Evolutionary conservation across 305 asterid genomes (phyloP).

Genomic region (Fraxinus sp.): DNA sequence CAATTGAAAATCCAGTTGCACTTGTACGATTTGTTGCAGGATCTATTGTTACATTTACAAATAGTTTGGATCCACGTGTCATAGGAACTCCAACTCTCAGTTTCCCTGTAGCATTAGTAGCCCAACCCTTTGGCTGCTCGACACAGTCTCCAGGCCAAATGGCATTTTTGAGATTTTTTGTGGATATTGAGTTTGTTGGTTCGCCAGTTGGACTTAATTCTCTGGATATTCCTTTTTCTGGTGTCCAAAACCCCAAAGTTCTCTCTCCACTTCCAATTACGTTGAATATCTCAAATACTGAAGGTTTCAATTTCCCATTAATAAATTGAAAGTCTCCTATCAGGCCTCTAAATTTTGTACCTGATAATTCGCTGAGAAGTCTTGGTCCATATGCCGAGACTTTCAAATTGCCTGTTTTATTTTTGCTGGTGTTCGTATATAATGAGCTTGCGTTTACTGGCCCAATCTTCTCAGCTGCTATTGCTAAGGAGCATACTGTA

Average conservation of each 20-base stretch:
- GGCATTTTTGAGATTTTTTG: slow-evolving; percentile 31
- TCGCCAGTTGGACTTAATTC: slow-evolving; percentile 17
- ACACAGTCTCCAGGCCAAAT: slow-evolving; percentile 66
- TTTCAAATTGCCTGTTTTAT: slow-evolving; percentile 21
- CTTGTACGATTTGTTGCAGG: background rate
- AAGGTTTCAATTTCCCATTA: slow-evolving; percentile 36
- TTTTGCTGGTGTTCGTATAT: slow-evolving; percentile 7
- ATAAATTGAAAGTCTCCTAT: slow-evolving; percentile 46
- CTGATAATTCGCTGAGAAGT: slow-evolving; percentile 35
- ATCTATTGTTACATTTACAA: slow-evolving; percentile 29
- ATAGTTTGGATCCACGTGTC: slow-evolving; percentile 42
- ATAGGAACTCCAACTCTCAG: slow-evolving; percentile 51
- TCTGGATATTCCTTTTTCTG: slow-evolving; percentile 36
- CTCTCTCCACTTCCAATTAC: slow-evolving; percentile 46
- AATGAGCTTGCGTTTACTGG: slow-evolving; percentile 7
- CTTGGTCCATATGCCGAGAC: slow-evolving; percentile 41
- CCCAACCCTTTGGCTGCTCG: slow-evolving; percentile 47
- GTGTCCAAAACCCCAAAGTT: slow-evolving; percentile 54
- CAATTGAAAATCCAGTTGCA: slow-evolving; percentile 51
- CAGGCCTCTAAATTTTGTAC: slow-evolving; percentile 41
- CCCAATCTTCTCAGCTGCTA: slow-evolving; percentile 42
- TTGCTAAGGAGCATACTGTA: slow-evolving; percentile 48
- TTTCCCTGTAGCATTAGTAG: slow-evolving; percentile 35
- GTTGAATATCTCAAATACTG: slow-evolving; percentile 53
- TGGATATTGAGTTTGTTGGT: slow-evolving; percentile 28